Conservation (phyloP, 2,329 filamentous ascomycete species). For the Sporothrix phasma region DNA sequence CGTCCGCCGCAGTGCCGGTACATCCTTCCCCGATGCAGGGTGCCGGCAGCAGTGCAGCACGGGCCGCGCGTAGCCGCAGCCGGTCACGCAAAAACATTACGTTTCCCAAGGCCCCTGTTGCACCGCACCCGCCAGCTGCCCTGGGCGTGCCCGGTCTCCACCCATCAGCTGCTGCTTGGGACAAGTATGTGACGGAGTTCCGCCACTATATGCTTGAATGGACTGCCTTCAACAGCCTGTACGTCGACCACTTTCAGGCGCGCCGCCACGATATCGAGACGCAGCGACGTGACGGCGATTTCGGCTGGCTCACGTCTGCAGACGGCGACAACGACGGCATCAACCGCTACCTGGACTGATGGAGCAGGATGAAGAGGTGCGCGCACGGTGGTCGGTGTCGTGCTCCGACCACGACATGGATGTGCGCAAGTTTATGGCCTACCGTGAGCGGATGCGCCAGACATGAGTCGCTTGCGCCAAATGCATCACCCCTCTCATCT, state of each 20-base stretch:
- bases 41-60: not conserved
- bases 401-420: conserved; percentile 50
- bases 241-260: conserved; percentile 46
- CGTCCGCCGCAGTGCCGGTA: conserved; percentile 10
- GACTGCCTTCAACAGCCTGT: conserved; percentile 40
- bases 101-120: conserved; percentile 40
- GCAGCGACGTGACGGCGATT: conserved; percentile 33
- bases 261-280: conserved; percentile 36
- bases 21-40: not conserved
- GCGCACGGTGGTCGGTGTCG: conserved; percentile 49
- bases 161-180: conserved; percentile 35
- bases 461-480: not conserved
- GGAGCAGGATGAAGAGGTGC: conserved; percentile 54
- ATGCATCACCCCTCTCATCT: not conserved
- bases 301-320: conserved; percentile 34
- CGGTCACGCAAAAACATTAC: conserved; percentile 29
- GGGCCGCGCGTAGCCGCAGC: not conserved
- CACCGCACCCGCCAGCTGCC: conserved; percentile 38
- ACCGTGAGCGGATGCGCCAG: conserved; percentile 34
- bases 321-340: conserved; percentile 38
- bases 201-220: conserved; percentile 43
- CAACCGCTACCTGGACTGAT: conserved; percentile 49
- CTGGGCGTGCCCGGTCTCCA: conserved; percentile 35
- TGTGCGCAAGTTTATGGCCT: conserved; percentile 47
- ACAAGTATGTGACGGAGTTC: conserved; percentile 44